These are phyloP conservation scores for Alternaria atra DNA, from an alignment of 2,329 filamentous ascomycete species.

Conservation along the genomic window DNA sequence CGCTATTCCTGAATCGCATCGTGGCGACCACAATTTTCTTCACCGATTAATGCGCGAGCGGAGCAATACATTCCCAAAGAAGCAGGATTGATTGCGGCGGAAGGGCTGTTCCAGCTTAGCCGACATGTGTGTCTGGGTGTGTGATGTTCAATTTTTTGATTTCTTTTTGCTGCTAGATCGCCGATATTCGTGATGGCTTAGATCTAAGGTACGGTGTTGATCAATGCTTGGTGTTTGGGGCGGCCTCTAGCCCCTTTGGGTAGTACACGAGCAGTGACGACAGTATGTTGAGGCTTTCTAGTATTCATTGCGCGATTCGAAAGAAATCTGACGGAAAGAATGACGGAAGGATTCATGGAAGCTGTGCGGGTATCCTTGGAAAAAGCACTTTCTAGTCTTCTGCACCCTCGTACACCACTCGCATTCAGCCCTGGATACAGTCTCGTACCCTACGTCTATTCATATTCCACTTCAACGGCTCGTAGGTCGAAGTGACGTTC, in stretches of 20 bases:
- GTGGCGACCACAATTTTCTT: conserved; percentile 2
- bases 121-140: background rate
- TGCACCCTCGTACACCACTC: background rate
- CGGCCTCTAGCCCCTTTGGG: background rate
- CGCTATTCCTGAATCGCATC: conserved; percentile 2
- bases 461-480: background rate
- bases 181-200: conserved; percentile 4
- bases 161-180: background rate
- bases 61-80: conserved; percentile 3
- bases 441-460: background rate
- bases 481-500: background rate
- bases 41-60: background rate
- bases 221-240: background rate
- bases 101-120: conserved; percentile 13
- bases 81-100: conserved; percentile 22
- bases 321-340: background rate
- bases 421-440: no score
- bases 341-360: background rate
- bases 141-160: background rate
- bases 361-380: background rate
- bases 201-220: conserved; percentile 4
- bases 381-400: background rate
- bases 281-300: background rate
- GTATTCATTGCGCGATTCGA: background rate
- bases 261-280: background rate